These are phyloP conservation scores for Candida nonsorbophila DNA, from an alignment of 805 yeast species.

Conservation along the genomic window DNA sequence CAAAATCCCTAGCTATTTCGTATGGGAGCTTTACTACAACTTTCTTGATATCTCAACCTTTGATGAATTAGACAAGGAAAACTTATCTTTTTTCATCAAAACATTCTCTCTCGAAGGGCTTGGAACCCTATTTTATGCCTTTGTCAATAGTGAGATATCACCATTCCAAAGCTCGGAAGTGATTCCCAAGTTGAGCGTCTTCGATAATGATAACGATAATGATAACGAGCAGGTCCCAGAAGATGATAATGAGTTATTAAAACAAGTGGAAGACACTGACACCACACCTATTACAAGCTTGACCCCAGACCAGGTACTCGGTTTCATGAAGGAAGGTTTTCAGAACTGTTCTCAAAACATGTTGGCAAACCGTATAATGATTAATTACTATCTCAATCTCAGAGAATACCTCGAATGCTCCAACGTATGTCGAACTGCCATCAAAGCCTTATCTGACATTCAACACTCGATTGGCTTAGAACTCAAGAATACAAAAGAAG, in stretches of 20 bases:
- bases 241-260: slow-evolving; percentile 3
- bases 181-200: slow-evolving; percentile 4
- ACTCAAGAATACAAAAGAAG: slow-evolving; percentile 49
- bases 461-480: slow-evolving; percentile 42
- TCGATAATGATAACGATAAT: slow-evolving; percentile 5
- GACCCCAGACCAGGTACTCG: slow-evolving; percentile 47
- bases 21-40: slow-evolving; percentile 73
- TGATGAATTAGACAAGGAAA: slow-evolving; percentile 38
- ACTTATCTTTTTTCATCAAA: slow-evolving; percentile 47
- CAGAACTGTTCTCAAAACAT: slow-evolving; percentile 36
- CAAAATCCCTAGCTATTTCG: slow-evolving; percentile 51
- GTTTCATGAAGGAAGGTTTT: slow-evolving; percentile 48
- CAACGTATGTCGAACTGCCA: slow-evolving; percentile 54
- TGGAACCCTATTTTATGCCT: slow-evolving; percentile 58
- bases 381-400: slow-evolving; percentile 52
- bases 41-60: slow-evolving; percentile 59
- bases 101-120: slow-evolving; percentile 58
- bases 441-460: slow-evolving; percentile 46
- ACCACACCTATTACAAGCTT: slow-evolving; percentile 11
- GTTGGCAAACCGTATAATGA: slow-evolving; percentile 61
- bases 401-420: slow-evolving; percentile 63
- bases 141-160: slow-evolving; percentile 61
- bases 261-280: background rate
- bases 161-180: slow-evolving; percentile 42
- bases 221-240: slow-evolving; percentile 7